These are phyloP conservation scores for Lasiodiplodia theobromae DNA, from an alignment of 2,329 filamentous ascomycete species.

Conservation along the genomic window DNA sequence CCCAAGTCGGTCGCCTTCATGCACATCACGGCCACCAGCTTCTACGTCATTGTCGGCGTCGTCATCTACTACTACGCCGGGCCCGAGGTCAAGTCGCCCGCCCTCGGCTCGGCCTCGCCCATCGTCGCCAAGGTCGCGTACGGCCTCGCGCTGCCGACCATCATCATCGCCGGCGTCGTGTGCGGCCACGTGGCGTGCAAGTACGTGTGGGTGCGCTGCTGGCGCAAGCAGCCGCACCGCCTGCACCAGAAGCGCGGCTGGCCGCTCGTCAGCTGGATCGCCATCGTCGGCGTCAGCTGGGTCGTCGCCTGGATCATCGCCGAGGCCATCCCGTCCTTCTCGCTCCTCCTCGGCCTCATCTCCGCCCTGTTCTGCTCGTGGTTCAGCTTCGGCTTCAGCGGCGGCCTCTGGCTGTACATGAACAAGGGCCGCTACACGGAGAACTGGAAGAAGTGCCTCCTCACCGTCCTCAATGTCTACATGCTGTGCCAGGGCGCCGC, in stretches of 20 bases:
- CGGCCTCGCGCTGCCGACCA: conserved; percentile 73
- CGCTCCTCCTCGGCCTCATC: conserved; percentile 69
- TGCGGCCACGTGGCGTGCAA: conserved; percentile 72
- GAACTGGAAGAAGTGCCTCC: conserved; percentile 51
- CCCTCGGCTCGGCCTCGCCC: conserved; percentile 67
- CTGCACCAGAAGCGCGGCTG: conserved; percentile 40
- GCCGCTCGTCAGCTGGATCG: conserved; percentile 65
- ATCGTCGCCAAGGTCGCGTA: conserved; percentile 70
- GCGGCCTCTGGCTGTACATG: conserved; percentile 57
- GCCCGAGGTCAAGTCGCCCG: conserved; percentile 67
- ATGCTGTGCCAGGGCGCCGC: conserved; percentile 48
- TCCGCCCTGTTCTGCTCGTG: conserved; percentile 68
- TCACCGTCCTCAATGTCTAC: conserved; percentile 54
- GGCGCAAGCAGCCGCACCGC: conserved; percentile 43
- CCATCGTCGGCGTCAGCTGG: conserved; percentile 64
- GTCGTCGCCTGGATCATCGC: conserved; percentile 71
- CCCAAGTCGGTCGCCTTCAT: conserved; percentile 68
- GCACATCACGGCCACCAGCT: conserved; percentile 63
- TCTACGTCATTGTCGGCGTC: conserved; percentile 71
- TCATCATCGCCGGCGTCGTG: conserved; percentile 74
- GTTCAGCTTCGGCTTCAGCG: conserved; percentile 65
- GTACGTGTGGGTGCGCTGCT: conserved; percentile 70
- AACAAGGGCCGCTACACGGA: conserved; percentile 50
- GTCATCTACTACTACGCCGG: conserved; percentile 75
- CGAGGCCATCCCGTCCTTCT: conserved; percentile 73